phyloP scores from a whole-genome alignment of 208 protist genomes.

The Acanthamoeba castellanii region DNA sequence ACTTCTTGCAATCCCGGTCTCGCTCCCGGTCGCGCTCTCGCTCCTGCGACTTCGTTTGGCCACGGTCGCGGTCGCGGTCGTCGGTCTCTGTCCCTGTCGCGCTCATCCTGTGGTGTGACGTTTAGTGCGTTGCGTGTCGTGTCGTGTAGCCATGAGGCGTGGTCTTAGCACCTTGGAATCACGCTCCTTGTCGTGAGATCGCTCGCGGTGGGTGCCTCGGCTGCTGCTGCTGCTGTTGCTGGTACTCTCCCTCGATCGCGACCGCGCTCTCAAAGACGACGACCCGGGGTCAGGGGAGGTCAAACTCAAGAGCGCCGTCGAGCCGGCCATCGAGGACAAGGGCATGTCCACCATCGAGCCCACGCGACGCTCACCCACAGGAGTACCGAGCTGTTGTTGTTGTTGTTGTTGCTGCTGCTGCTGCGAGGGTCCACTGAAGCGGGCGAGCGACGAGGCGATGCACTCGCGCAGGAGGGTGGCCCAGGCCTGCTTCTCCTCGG shows the following conservation, averaged over 20 bases:
- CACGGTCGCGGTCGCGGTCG: neutral
- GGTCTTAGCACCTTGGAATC: neutral
- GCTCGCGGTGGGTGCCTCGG: neutral
- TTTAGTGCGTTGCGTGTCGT: neutral
- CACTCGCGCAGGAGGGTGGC: neutral
- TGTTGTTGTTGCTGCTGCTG: neutral
- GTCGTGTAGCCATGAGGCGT: neutral
- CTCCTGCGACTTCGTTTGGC: neutral
- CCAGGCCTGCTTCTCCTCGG: conserved; percentile 21
- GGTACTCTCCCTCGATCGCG: neutral
- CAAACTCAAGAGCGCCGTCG: neutral
- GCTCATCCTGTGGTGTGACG: neutral
- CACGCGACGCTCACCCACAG: neutral
- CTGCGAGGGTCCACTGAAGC: neutral
- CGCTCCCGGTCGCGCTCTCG: neutral
- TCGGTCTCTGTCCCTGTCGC: neutral
- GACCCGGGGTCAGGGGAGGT: neutral
- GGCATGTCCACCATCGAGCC: neutral
- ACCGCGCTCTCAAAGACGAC: neutral
- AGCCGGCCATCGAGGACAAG: neutral
- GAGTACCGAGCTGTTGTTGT: neutral
- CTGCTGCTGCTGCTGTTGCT: neutral
- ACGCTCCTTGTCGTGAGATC: neutral
- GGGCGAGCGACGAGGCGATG: neutral
- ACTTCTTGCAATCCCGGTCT: neutral